phyloP scores from a whole-genome alignment of 2,329 filamentous ascomycete species.

The Diaporthe caulivora region DNA sequence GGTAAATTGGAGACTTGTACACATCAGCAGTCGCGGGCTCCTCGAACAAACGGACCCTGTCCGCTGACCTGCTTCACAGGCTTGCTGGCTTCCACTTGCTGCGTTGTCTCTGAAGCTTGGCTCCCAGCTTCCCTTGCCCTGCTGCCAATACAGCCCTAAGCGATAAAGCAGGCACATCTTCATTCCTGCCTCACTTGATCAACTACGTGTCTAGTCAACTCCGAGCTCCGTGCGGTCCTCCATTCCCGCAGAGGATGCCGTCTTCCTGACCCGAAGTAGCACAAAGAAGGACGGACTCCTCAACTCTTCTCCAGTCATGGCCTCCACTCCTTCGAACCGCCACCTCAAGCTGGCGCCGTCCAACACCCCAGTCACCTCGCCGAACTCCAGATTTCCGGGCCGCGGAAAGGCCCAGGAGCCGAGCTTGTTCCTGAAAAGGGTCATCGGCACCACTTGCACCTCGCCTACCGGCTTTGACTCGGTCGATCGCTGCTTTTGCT shows the following conservation, averaged over 20 bases:
- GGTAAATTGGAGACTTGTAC: slow-evolving; percentile 29
- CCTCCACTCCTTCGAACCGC: slow-evolving; percentile 69
- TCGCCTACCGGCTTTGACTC: slow-evolving; percentile 89
- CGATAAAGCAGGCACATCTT: slow-evolving; percentile 3
- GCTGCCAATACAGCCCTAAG: not conserved
- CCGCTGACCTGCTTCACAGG: slow-evolving; percentile 26
- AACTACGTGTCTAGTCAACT: slow-evolving; percentile 13
- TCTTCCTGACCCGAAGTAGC: not conserved
- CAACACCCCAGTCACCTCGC: slow-evolving; percentile 77
- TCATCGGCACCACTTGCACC: slow-evolving; percentile 90
- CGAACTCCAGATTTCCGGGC: slow-evolving; percentile 73
- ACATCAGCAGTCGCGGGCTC: slow-evolving; percentile 17
- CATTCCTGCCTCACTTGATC: not conserved
- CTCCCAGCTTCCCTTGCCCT: not conserved
- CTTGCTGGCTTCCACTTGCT: slow-evolving; percentile 16
- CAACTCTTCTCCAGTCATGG: slow-evolving; percentile 55
- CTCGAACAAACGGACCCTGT: slow-evolving; percentile 13
- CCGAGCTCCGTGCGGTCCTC: slow-evolving; percentile 12
- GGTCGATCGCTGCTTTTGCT: slow-evolving; percentile 83
- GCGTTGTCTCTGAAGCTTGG: not conserved
- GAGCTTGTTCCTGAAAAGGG: slow-evolving; percentile 80
- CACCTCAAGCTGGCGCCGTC: slow-evolving; percentile 79
- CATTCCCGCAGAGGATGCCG: slow-evolving; percentile 22
- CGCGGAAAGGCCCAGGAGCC: slow-evolving; percentile 66
- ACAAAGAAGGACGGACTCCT: not conserved